phyloP scores from a whole-genome alignment of 192 early-diverging fungal genomes.

The Mortierella antarctica region DNA sequence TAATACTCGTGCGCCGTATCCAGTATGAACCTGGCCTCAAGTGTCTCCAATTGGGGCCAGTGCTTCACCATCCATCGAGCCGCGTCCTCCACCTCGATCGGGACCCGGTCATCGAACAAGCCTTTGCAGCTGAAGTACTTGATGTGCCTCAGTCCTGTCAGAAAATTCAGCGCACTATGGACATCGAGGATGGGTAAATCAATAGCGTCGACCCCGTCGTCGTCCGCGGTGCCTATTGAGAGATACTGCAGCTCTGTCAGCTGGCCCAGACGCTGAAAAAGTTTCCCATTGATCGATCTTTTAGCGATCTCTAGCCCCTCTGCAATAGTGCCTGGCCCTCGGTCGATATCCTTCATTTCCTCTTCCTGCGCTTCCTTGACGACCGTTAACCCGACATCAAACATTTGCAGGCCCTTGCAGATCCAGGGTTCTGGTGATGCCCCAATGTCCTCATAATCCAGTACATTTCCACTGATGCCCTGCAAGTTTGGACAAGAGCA shows the following conservation, averaged over 20 bases:
- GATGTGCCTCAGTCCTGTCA: conserved; percentile 8
- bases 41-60: conserved; percentile 17
- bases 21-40: not conserved
- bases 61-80: conserved; percentile 23
- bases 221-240: conserved; percentile 10
- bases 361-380: not conserved
- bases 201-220: not conserved
- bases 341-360: not conserved
- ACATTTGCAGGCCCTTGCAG: conserved; percentile 23
- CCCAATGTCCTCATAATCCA: conserved; percentile 7
- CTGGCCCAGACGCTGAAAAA: conserved; percentile 16
- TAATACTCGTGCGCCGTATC: not conserved
- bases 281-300: not conserved
- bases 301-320: not conserved
- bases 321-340: not conserved
- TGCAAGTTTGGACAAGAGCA: conserved; percentile 31
- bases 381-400: conserved; percentile 33
- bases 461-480: conserved; percentile 22
- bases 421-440: conserved; percentile 13
- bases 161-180: not conserved
- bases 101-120: not conserved
- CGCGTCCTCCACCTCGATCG: not conserved
- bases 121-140: conserved; percentile 25
- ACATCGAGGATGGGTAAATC: conserved; percentile 7
- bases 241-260: conserved; percentile 24